These are phyloP conservation scores for Penicillium sp. DNA, from an alignment of 2,329 filamentous ascomycete genomes.

Conservation along the genomic window DNA sequence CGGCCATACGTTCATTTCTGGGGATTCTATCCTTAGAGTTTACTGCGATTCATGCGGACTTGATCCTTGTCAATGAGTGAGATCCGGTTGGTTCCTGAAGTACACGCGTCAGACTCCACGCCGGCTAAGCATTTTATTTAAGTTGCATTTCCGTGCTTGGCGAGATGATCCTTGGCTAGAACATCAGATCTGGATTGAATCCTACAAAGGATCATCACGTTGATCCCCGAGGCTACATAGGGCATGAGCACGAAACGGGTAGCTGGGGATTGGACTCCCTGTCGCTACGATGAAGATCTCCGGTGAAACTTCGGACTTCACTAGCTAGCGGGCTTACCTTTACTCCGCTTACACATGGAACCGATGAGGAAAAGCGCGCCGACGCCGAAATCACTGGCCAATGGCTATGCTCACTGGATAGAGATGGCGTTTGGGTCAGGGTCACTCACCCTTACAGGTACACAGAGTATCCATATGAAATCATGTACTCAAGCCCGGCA, in stretches of 20 bases:
- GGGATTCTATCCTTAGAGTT: neutral
- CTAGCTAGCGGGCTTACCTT: neutral
- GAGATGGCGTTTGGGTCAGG: too few relatives aligned
- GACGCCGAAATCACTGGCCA: neutral
- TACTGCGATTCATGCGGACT: neutral
- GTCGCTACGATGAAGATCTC: neutral
- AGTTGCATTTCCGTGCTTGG: conserved; percentile 12
- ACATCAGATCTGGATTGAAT: neutral
- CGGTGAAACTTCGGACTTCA: neutral
- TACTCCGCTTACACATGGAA: neutral
- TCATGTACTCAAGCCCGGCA: too few relatives aligned
- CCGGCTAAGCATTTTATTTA: conserved; percentile 10
- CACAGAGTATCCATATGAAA: too few relatives aligned
- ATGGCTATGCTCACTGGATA: too few relatives aligned
- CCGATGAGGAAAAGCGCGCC: neutral
- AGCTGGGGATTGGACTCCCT: too few relatives aligned
- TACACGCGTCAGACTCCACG: neutral
- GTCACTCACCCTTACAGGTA: too few relatives aligned
- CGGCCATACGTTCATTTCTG: neutral
- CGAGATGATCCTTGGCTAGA: neutral
- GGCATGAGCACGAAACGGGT: too few relatives aligned
- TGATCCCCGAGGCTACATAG: neutral
- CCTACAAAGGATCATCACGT: neutral
- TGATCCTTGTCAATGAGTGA: neutral
- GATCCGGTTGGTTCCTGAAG: neutral